Percentiles rank a stretch among this genome's conserved stretches.
These are phyloP conservation scores for Lachancea meyersii DNA, from an alignment of 805 yeast genomes.

Conservation along the genomic window DNA sequence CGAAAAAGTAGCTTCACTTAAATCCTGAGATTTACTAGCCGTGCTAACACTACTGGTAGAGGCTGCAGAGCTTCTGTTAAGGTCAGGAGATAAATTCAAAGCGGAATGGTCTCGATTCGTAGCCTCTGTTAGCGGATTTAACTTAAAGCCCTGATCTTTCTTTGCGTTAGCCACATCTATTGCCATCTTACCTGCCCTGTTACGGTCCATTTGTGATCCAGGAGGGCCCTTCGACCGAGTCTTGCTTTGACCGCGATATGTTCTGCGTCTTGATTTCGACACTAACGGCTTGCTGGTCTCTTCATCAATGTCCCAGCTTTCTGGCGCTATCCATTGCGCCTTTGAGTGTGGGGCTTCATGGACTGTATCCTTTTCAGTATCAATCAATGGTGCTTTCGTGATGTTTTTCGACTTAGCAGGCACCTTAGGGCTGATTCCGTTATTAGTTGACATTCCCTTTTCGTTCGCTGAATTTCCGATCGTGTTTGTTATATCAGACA, in stretches of 20 bases:
- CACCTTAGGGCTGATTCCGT: too few relatives aligned
- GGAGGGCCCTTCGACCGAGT: slow-evolving; percentile 8
- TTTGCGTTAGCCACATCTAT: neutral
- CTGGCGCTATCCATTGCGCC: slow-evolving; percentile 49
- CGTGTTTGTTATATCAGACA: slow-evolving; percentile 23
- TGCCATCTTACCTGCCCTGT: slow-evolving; percentile 4
- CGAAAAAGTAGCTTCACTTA: slow-evolving; percentile 5
- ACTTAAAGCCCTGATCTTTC: neutral
- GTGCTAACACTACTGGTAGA: slow-evolving; percentile 1
- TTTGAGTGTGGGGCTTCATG: slow-evolving; percentile 3
- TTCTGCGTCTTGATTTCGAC: slow-evolving; percentile 2
- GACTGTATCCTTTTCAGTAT: neutral
- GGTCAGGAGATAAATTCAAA: neutral
- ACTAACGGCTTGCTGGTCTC: slow-evolving; percentile 10
- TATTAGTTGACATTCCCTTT: neutral
- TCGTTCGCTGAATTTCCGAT: slow-evolving; percentile 5
- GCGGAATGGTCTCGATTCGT: neutral
- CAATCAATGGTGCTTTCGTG: neutral
- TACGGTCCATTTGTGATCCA: slow-evolving; percentile 12
- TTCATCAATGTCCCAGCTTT: slow-evolving; percentile 53
- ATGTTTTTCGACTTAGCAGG: neutral
- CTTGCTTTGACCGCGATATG: slow-evolving; percentile 8
- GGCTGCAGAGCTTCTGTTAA: neutral
- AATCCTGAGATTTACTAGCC: slow-evolving; percentile 1
- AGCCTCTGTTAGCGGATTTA: slow-evolving; percentile 1